Evolutionary conservation across 768 basidiomycete genomes (phyloP).

Genomic region (Phaeotremella skinneri): DNA sequence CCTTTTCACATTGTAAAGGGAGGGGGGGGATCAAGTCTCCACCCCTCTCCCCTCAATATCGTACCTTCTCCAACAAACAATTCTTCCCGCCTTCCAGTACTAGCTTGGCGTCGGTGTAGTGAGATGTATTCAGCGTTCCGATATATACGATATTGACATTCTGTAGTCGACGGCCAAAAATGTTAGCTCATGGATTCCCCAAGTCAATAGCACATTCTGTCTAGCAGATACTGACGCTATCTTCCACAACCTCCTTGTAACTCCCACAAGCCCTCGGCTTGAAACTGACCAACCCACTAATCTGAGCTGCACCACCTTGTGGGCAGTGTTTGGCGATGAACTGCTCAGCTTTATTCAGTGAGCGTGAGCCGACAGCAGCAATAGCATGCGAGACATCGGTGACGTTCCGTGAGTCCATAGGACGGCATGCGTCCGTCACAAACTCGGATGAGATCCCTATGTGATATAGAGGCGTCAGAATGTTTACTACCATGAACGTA

Average conservation of each 20-base stretch:
- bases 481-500: too few relatives aligned
- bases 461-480: not conserved
- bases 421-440: conserved; percentile 37
- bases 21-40: not conserved
- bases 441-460: conserved; percentile 43
- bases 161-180: conserved; percentile 15
- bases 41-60: too few relatives aligned
- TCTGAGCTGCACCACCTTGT: conserved; percentile 35
- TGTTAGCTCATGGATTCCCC: not conserved
- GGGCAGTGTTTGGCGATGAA: conserved; percentile 42
- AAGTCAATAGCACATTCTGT: not conserved
- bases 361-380: conserved; percentile 44
- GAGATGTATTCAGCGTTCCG: conserved; percentile 48
- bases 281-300: conserved; percentile 28
- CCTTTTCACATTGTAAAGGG: not conserved
- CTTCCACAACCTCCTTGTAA: conserved; percentile 44
- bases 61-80: conserved; percentile 49
- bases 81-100: conserved; percentile 49
- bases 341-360: conserved; percentile 33
- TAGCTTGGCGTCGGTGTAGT: conserved; percentile 44
- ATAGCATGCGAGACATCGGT: conserved; percentile 45
- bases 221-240: conserved; percentile 20
- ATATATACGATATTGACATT: conserved; percentile 51
- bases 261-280: conserved; percentile 33
- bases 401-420: conserved; percentile 25